Conservation (phyloP, 2,329 filamentous ascomycete genomes). For the Kalmusia sp. region DNA sequence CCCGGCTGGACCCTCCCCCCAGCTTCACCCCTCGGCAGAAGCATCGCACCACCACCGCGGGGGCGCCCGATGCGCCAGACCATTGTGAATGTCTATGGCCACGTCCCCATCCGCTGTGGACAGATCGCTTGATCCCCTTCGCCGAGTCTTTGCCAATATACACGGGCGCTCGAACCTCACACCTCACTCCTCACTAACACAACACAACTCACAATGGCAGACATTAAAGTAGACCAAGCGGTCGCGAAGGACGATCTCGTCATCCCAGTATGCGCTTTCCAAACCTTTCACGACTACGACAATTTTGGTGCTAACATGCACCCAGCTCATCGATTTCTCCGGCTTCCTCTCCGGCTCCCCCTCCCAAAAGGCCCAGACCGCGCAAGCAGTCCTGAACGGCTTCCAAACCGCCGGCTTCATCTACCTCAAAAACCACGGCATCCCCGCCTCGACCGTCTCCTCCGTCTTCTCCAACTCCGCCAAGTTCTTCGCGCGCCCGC, state of each 20-base stretch:
- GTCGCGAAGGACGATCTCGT: constrained; percentile 48
- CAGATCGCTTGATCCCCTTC: neutral
- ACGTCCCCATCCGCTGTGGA: neutral
- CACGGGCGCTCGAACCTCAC: no score
- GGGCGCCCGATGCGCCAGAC: constrained; percentile 24
- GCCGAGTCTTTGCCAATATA: no score
- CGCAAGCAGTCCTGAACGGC: constrained; percentile 75
- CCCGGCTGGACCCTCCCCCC: constrained; percentile 22
- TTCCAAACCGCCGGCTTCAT: constrained; percentile 90
- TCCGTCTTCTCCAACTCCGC: constrained; percentile 64
- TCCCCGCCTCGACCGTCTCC: constrained; percentile 65
- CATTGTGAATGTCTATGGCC: constrained; percentile 12
- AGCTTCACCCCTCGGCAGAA: constrained; percentile 16
- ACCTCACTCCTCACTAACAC: no score
- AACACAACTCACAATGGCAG: constrained; percentile 18
- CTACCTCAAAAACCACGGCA: constrained; percentile 82
- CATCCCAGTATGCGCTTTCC: constrained; percentile 41
- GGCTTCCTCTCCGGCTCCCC: constrained; percentile 71
- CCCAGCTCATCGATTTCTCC: constrained; percentile 79
- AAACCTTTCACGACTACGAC: neutral
- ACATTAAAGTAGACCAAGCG: constrained; percentile 39
- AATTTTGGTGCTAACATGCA: neutral
- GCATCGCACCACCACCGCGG: constrained; percentile 24
- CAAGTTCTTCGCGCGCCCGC: constrained; percentile 47
- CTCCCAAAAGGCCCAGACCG: constrained; percentile 68